Base-by-base conservation (phyloP, 2,329 filamentous ascomycete genomes). In the Coniochaeta pulveracea region DNA sequence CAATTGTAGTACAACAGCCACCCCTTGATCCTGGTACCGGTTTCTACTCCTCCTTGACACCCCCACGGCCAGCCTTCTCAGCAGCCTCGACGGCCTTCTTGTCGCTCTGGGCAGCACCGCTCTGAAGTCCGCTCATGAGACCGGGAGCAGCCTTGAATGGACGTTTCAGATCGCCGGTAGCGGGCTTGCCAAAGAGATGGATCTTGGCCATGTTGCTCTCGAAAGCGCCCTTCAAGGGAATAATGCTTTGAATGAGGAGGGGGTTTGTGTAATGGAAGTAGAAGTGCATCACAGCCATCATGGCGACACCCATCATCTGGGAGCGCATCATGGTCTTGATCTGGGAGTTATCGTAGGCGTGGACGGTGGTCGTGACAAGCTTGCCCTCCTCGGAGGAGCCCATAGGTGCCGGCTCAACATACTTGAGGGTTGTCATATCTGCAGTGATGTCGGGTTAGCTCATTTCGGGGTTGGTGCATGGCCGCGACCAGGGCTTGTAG, bases 201-300 rank as follows among this genome's bases (percentile, higher is more conserved):
- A 98, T 89, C 76, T 96, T 95, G 69, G 91, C 75, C 49, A 95
- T 69, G 71, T 95, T 96, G 64, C 80, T 73, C 71, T 98, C 91
- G 60, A 98, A 74, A 28, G 86, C 89, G 55, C 82, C 74, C 80
- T 98, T 98, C 61, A 96, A 70, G 21, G 91, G 91, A 55, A 98
- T 91, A 66, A 98, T 94, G 58, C 83, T 93, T 76, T 98, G 91
- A 66, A 98, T 94, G 52, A 95, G 69, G 33, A 98, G 83, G 26
- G 91, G 91, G 77, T 96, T 98, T 66, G 88, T 96, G 80, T 96
- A 98, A 61, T 95, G 88, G 72, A 98, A 83, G 78, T 96, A 98
- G 41, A 98, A 46, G 67, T 98, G 91, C 89, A 98, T 96, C 54
- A 95, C 84, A 41, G 63, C 77, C 89, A 98, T 96, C 88, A 98